A percentile compares a stretch with the other conserved stretches of the same genome.
Evolutionary conservation across 2,329 filamentous ascomycete species (phyloP).

Genomic region (Xenoacremonium recifei): DNA sequence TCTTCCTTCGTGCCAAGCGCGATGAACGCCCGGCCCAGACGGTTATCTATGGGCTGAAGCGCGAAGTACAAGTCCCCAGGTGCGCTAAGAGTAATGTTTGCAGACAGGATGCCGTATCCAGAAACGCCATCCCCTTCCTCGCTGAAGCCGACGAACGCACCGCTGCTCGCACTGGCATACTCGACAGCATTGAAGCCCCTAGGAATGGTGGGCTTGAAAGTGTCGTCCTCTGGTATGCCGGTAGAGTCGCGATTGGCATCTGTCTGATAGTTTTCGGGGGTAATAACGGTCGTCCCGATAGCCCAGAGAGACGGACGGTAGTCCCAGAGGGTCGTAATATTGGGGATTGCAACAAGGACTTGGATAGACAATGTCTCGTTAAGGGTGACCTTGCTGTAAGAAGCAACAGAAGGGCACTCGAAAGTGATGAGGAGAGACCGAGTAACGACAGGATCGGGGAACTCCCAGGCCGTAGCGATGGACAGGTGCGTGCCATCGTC

Average conservation of each 20-base stretch:
- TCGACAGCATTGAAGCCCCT: neutral
- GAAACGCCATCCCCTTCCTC: neutral
- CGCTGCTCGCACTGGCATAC: neutral
- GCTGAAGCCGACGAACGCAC: neutral
- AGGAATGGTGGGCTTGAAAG: neutral
- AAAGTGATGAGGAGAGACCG: neutral
- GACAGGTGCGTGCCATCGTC: neutral
- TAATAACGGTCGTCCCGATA: neutral
- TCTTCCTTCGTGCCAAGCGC: neutral
- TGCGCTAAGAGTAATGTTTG: neutral
- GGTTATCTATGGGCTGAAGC: neutral
- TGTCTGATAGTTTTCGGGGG: neutral
- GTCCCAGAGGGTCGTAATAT: neutral
- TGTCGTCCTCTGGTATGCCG: neutral
- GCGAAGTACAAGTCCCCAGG: neutral
- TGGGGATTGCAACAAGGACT: neutral
- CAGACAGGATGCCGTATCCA: neutral
- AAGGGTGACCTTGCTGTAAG: neutral
- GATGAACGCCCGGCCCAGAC: neutral
- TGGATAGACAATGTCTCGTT: neutral
- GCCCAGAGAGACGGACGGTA: neutral
- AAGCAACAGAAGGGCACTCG: neutral
- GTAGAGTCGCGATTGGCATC: neutral
- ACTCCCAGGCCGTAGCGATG: neutral
- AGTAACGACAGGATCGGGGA: neutral